These are phyloP conservation scores for Leptographium flavum DNA, from an alignment of 2,329 filamentous ascomycete genomes.

Conservation along the genomic window DNA sequence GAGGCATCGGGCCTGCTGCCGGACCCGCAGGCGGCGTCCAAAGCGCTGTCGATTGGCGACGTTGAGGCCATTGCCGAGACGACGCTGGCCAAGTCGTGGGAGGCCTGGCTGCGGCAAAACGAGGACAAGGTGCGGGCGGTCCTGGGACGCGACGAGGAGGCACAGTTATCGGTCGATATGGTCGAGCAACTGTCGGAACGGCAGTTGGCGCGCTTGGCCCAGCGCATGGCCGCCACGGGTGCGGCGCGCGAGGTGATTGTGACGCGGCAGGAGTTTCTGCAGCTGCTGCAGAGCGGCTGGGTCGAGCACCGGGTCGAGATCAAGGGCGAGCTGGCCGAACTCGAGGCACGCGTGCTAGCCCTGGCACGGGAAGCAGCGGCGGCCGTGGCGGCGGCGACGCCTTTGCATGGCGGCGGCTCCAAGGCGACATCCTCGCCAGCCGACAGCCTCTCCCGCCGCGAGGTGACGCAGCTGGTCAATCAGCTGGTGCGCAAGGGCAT, in stretches of 20 bases:
- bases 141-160: slow-evolving; percentile 5
- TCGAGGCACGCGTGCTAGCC: slow-evolving; percentile 17
- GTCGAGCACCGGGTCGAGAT: slow-evolving; percentile 24
- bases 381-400: not conserved
- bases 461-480: slow-evolving; percentile 27
- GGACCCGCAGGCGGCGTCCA: slow-evolving; percentile 7
- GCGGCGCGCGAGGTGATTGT: slow-evolving; percentile 25
- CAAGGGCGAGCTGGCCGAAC: slow-evolving; percentile 23
- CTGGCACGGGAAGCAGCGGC: slow-evolving; percentile 2
- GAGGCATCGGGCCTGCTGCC: slow-evolving; percentile 16
- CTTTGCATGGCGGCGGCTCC: not conserved
- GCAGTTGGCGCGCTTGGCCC: slow-evolving; percentile 18
- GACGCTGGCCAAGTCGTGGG: slow-evolving; percentile 29
- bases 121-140: slow-evolving; percentile 23
- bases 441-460: slow-evolving; percentile 22
- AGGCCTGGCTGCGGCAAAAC: slow-evolving; percentile 38
- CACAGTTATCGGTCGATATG: not conserved
- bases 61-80: slow-evolving; percentile 16
- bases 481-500: slow-evolving; percentile 28
- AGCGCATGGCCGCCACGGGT: slow-evolving; percentile 20
- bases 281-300: slow-evolving; percentile 25
- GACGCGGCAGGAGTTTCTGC: slow-evolving; percentile 33
- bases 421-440: slow-evolving; percentile 8
- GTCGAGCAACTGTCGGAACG: not conserved
- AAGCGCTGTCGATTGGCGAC: slow-evolving; percentile 16